Percentiles rank a stretch among this genome's conserved stretches.
These are phyloP conservation scores for Fusarium mangiferae DNA, from an alignment of 2,329 filamentous ascomycete species.

Conservation along the genomic window DNA sequence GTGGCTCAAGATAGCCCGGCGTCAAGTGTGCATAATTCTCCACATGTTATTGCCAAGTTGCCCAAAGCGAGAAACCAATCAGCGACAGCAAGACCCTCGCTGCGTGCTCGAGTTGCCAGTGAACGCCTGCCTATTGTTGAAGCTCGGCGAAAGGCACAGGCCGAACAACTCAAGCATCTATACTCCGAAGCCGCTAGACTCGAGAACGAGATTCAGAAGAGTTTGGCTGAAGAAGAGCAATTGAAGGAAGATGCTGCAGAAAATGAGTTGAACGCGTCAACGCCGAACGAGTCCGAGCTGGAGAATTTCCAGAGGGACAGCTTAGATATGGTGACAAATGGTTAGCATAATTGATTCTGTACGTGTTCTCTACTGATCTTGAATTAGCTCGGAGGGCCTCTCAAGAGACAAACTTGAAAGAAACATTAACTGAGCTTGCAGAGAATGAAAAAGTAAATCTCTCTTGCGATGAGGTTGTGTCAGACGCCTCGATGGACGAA, in stretches of 20 bases:
- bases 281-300: constrained; percentile 25
- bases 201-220: constrained; percentile 59
- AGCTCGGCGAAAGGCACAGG: constrained; percentile 52
- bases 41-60: constrained; percentile 5
- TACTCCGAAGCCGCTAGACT: constrained; percentile 60
- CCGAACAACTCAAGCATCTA: constrained; percentile 58
- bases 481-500: constrained; percentile 20
- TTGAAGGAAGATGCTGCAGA: constrained; percentile 45
- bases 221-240: constrained; percentile 48
- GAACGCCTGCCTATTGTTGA: constrained; percentile 52
- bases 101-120: constrained; percentile 49
- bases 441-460: background rate
- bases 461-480: background rate
- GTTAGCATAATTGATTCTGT: background rate
- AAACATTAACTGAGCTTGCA: background rate
- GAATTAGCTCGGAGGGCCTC: constrained; percentile 16
- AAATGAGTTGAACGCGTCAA: constrained; percentile 16
- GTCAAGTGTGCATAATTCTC: constrained; percentile 14
- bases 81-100: constrained; percentile 25
- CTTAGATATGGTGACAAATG: background rate
- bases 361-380: constrained; percentile 20
- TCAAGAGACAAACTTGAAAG: background rate
- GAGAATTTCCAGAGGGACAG: constrained; percentile 28
- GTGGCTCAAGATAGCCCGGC: background rate
- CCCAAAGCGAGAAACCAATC: constrained; percentile 28